A percentile compares a stretch with the other conserved stretches of the same genome.
These are phyloP conservation scores for Thielaviopsis musarum DNA, from an alignment of 2,329 filamentous ascomycete genomes.

Conservation along the genomic window DNA sequence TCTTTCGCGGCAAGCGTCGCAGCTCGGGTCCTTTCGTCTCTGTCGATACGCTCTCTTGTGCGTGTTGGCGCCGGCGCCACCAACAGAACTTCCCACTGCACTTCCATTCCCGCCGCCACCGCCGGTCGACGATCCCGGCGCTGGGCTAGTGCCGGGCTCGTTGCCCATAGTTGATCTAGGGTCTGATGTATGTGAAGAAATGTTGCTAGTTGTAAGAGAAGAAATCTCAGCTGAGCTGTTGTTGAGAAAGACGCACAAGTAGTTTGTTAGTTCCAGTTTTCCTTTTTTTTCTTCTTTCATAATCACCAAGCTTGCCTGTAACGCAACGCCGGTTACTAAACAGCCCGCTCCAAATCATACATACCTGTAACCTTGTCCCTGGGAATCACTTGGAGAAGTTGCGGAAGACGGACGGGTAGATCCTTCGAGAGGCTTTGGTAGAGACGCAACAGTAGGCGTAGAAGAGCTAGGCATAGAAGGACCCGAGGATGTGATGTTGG, in stretches of 20 bases:
- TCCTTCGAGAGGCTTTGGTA: conserved; percentile 3
- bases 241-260: neutral
- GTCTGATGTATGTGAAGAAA: conserved; percentile 6
- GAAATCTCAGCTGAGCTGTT: conserved; percentile 1
- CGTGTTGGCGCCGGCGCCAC: conserved; percentile 17
- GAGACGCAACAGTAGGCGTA: conserved; percentile 1
- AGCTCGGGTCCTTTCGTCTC: conserved; percentile 88
- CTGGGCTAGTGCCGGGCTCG: conserved; percentile 7
- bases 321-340: neutral
- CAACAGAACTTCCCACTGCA: neutral
- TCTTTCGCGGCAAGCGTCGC: conserved; percentile 83
- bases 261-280: neutral
- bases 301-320: neutral
- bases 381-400: conserved; percentile 8
- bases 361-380: conserved; percentile 8
- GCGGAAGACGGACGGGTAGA: conserved; percentile 6
- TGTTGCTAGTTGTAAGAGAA: conserved; percentile 4
- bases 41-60: conserved; percentile 93
- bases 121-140: conserved; percentile 6
- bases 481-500: conserved; percentile 4
- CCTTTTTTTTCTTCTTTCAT: neutral
- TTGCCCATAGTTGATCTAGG: conserved; percentile 7
- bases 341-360: neutral
- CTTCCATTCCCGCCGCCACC: neutral
- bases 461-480: conserved; percentile 4